phyloP scores from a whole-genome alignment of 768 basidiomycete species.

The Hortiboletus flavorubellus region DNA sequence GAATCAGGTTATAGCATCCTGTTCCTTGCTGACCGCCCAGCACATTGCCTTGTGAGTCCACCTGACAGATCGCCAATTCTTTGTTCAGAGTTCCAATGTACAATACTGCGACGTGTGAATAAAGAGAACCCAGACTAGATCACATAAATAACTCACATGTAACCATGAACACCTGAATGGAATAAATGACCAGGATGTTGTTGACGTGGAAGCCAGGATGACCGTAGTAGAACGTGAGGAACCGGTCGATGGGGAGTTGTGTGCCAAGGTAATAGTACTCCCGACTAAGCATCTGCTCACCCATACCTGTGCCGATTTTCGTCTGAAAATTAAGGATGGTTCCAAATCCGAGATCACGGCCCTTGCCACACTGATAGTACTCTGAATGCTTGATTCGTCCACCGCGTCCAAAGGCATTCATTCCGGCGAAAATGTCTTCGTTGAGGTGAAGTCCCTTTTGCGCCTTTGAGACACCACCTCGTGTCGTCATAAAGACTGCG shows the following conservation, averaged over 20 bases:
- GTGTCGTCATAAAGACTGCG: slow-evolving; percentile 96
- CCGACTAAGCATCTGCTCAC: slow-evolving; percentile 98
- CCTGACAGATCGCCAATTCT: slow-evolving; percentile 82
- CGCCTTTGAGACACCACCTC: slow-evolving; percentile 98
- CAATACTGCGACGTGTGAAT: slow-evolving; percentile 52
- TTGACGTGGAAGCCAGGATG: slow-evolving; percentile 99
- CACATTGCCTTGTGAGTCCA: slow-evolving; percentile 77
- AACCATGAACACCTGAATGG: slow-evolving; percentile 97
- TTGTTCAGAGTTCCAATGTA: slow-evolving; percentile 97
- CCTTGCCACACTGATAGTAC: slow-evolving; percentile 99
- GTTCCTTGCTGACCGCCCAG: slow-evolving; percentile 76
- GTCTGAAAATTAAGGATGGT: slow-evolving; percentile 99
- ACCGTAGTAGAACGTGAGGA: slow-evolving; percentile 99
- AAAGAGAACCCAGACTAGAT: not conserved
- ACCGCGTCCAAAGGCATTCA: slow-evolving; percentile 98
- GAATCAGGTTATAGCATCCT: slow-evolving; percentile 88
- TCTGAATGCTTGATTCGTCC: slow-evolving; percentile 99
- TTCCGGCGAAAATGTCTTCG: slow-evolving; percentile 99
- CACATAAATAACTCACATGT: slow-evolving; percentile 56
- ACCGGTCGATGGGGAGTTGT: slow-evolving; percentile 95
- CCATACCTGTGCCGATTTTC: slow-evolving; percentile 99
- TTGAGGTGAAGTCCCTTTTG: slow-evolving; percentile 98
- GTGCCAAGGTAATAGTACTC: slow-evolving; percentile 99
- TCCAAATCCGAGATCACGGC: slow-evolving; percentile 98
- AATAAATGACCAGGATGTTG: slow-evolving; percentile 98